Percentiles rank a stretch among this genome's conserved stretches.
Conservation (phyloP, 1,284 basidiomycete species). For the Takashimella tepidaria region DNA sequence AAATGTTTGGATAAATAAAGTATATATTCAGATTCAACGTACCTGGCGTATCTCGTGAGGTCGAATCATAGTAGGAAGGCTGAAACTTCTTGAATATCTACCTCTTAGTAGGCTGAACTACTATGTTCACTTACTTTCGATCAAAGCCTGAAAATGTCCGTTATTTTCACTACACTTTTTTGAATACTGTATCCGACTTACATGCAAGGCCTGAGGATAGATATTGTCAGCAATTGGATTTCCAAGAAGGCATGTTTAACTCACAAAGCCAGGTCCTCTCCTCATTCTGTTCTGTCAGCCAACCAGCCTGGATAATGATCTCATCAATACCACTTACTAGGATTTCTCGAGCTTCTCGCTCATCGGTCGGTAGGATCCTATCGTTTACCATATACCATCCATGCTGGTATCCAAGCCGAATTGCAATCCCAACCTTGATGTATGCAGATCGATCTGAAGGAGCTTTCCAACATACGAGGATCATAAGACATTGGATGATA, state of each 20-base stretch:
- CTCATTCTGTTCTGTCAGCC: slow-evolving; percentile 15
- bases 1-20: too few species aligned
- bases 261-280: slow-evolving; percentile 40
- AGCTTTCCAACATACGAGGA: slow-evolving; percentile 38
- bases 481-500: slow-evolving; percentile 33
- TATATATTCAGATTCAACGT: background rate
- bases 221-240: too few species aligned
- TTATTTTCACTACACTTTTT: too few species aligned
- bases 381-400: slow-evolving; percentile 28
- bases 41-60: slow-evolving; percentile 28
- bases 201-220: slow-evolving; percentile 35
- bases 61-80: slow-evolving; percentile 26
- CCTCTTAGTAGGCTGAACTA: background rate
- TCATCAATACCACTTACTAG: slow-evolving; percentile 5
- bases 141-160: slow-evolving; percentile 23
- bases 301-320: background rate
- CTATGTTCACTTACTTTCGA: slow-evolving; percentile 19
- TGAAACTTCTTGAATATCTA: slow-evolving; percentile 26
- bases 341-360: slow-evolving; percentile 24
- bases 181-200: slow-evolving; percentile 4
- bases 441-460: slow-evolving; percentile 28
- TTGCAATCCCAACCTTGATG: slow-evolving; percentile 32
- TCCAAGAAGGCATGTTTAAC: too few species aligned
- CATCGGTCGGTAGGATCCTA: slow-evolving; percentile 25
- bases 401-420: slow-evolving; percentile 30